These are phyloP conservation scores for Peziza echinospora DNA, from an alignment of 495 filamentous ascomycete species.

Conservation along the genomic window DNA sequence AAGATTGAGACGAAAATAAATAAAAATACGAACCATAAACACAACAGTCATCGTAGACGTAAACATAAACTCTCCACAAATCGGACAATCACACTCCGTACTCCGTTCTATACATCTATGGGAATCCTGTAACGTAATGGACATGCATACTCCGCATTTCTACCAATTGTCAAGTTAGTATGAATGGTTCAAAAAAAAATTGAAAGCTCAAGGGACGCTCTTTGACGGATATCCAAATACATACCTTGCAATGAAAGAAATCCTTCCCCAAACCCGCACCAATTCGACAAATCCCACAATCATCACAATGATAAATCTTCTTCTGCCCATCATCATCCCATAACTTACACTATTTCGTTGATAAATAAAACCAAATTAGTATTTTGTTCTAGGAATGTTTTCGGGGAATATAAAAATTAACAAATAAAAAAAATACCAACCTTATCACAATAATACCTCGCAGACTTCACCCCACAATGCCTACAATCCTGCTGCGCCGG, in stretches of 20 bases:
- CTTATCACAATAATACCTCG: conserved; percentile 83
- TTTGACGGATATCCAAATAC: conserved; percentile 4
- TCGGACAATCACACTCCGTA: conserved; percentile 92
- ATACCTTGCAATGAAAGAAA: conserved; percentile 91
- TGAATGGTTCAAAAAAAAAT: neutral
- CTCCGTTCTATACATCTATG: conserved; percentile 90
- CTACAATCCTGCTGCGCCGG: conserved; percentile 55
- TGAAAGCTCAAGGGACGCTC: neutral
- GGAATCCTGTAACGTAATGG: conserved; percentile 52
- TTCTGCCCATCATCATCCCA: conserved; percentile 89
- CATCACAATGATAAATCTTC: conserved; percentile 87
- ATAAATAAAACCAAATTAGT: too few relatives aligned
- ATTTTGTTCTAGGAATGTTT: conserved; percentile 79
- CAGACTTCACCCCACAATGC: conserved; percentile 50
- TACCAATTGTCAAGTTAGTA: conserved; percentile 17
- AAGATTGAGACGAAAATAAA: neutral
- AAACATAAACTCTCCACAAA: conserved; percentile 94
- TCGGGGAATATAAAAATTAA: conserved; percentile 59
- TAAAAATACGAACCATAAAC: conserved; percentile 37
- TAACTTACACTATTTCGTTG: conserved; percentile 53
- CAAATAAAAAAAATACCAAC: conserved; percentile 79
- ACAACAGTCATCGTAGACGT: conserved; percentile 74
- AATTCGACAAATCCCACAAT: conserved; percentile 87
- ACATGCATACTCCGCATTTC: conserved; percentile 82
- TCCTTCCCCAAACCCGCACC: conserved; percentile 87